Conservation (phyloP, 106 monocot species). For the Gastrodia elata region DNA sequence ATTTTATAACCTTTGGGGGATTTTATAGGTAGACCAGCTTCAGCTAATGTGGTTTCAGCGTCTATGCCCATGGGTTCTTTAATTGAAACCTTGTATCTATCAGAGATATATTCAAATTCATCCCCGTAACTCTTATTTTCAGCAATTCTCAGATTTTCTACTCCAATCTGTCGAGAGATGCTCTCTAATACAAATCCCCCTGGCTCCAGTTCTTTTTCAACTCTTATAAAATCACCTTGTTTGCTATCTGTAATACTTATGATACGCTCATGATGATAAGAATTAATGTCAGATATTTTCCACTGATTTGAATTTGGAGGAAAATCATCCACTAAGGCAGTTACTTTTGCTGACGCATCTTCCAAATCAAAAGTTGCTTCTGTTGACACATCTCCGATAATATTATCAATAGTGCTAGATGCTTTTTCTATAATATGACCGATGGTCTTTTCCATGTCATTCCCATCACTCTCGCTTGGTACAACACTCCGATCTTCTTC, state of each 20-base stretch:
- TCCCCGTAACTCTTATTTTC: not conserved
- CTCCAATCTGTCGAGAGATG: not conserved
- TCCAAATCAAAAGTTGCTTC: not conserved
- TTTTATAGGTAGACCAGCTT: not conserved
- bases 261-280: not conserved
- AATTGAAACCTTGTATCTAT: not conserved
- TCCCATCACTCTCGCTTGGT: slow-evolving; percentile 12
- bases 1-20: not conserved
- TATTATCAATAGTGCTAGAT: not conserved
- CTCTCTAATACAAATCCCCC: not conserved
- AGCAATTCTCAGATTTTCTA: not conserved
- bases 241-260: not conserved
- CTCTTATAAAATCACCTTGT: not conserved
- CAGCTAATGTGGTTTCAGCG: not conserved
- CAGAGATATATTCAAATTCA: not conserved
- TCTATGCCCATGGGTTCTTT: not conserved
- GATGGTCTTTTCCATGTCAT: slow-evolving; percentile 2
- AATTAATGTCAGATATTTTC: not conserved
- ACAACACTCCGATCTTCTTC: slow-evolving; percentile 23
- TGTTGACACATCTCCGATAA: not conserved
- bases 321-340: not conserved
- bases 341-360: too few relatives aligned
- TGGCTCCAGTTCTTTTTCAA: not conserved
- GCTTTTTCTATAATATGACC: not conserved
- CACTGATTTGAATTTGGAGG: not conserved